phyloP scores from a whole-genome alignment of 305 asterid species.

The Coffea humblotiana region DNA sequence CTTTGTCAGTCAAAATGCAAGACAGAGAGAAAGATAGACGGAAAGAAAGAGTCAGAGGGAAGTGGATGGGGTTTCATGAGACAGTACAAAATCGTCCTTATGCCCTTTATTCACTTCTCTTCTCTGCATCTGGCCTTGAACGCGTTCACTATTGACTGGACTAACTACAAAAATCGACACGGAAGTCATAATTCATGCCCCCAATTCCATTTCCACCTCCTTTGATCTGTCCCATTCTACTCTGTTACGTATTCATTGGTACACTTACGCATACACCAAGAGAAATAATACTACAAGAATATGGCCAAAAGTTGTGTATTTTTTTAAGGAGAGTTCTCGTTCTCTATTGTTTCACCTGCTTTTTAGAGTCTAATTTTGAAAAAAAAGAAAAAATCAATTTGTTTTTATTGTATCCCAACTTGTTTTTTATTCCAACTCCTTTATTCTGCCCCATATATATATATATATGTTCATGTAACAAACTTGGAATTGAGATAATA shows the following conservation, averaged over 20 bases:
- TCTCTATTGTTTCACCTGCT: too few relatives aligned
- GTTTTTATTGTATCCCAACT: too few relatives aligned
- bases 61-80: conserved; percentile 4
- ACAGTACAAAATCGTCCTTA: conserved; percentile 30
- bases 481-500: too few relatives aligned
- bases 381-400: too few relatives aligned
- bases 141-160: not conserved
- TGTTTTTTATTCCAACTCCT: too few relatives aligned
- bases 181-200: not conserved
- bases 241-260: not conserved
- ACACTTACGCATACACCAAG: not conserved
- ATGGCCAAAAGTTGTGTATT: not conserved
- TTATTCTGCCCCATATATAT: too few relatives aligned
- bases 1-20: conserved; percentile 23
- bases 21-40: conserved; percentile 23
- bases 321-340: too few relatives aligned
- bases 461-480: not conserved
- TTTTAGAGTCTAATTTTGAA: too few relatives aligned
- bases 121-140: conserved; percentile 17
- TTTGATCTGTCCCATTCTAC: not conserved
- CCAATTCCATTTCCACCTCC: not conserved
- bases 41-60: not conserved
- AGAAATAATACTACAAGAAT: not conserved
- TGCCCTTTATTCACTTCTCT: conserved; percentile 23
- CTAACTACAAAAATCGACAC: not conserved